Conservation (phyloP, 768 basidiomycete species). For the Hortiboletus campestris region DNA sequence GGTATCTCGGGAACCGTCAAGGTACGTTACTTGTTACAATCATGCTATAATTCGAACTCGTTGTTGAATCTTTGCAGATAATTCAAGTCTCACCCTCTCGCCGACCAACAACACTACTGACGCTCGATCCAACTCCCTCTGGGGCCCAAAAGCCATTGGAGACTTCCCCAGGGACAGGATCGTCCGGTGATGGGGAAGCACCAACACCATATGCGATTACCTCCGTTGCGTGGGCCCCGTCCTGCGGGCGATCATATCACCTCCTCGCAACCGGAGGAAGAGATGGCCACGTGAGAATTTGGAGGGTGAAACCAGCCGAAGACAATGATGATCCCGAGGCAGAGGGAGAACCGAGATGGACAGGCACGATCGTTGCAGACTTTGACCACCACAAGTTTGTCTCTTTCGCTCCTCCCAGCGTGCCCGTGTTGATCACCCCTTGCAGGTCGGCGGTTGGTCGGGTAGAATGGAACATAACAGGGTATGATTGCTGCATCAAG, state of each 20-base stretch:
- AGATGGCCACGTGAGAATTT: slow-evolving; percentile 88
- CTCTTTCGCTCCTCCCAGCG: not conserved
- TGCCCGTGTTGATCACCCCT: slow-evolving; percentile 3
- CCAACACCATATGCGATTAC: slow-evolving; percentile 64
- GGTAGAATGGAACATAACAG: slow-evolving; percentile 94
- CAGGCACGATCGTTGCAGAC: slow-evolving; percentile 73
- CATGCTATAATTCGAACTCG: not conserved
- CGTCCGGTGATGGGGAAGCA: slow-evolving; percentile 32
- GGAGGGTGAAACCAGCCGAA: slow-evolving; percentile 70
- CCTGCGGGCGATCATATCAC: slow-evolving; percentile 91
- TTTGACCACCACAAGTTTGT: slow-evolving; percentile 79
- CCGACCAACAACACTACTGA: slow-evolving; percentile 64
- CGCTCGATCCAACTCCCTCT: slow-evolving; percentile 45
- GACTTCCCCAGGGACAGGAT: slow-evolving; percentile 15
- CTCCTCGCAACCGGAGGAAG: slow-evolving; percentile 88
- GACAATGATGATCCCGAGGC: slow-evolving; percentile 44
- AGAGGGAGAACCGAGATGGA: slow-evolving; percentile 57
- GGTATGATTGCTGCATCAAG: slow-evolving; percentile 42
- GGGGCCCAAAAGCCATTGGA: slow-evolving; percentile 19
- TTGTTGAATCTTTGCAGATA: slow-evolving; percentile 44
- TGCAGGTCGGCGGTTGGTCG: slow-evolving; percentile 69
- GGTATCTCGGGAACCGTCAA: slow-evolving; percentile 76
- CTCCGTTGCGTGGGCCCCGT: slow-evolving; percentile 90
- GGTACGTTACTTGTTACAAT: slow-evolving; percentile 39
- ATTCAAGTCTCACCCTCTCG: slow-evolving; percentile 70